Evolutionary conservation across 352 stramenopile genomes (phyloP).

Genomic region (Pythium periplocum): DNA sequence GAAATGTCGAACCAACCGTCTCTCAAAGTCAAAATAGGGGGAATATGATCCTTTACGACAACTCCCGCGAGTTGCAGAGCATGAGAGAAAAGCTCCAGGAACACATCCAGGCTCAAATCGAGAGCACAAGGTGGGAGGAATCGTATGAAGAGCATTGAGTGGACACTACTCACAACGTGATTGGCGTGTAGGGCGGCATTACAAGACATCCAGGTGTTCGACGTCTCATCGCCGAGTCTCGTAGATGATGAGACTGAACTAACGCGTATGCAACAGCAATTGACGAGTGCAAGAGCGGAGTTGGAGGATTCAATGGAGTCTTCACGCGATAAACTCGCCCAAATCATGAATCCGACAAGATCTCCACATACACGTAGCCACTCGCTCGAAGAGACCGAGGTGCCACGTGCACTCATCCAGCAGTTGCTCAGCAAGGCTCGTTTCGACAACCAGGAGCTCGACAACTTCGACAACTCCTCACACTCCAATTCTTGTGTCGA

Average conservation of each 20-base stretch:
- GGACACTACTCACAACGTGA: no score
- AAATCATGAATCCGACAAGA: constrained; percentile 4
- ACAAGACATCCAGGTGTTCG: constrained; percentile 26
- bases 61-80: constrained; percentile 25
- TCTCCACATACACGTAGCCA: no score
- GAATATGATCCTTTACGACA: constrained; percentile 16
- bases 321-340: constrained; percentile 13
- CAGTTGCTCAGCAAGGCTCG: constrained; percentile 8
- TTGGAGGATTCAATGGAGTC: constrained; percentile 22
- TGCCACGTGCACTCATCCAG: constrained; percentile 1
- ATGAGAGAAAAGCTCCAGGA: constrained; percentile 33
- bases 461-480: neutral
- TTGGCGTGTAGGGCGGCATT: constrained; percentile 22
- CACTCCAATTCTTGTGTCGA: neutral
- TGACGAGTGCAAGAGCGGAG: constrained; percentile 11
- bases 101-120: constrained; percentile 42
- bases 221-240: neutral
- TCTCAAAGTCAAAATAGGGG: no score
- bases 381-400: no score
- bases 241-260: constrained; percentile 22
- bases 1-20: no score
- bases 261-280: constrained; percentile 15
- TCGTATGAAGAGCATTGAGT: no score
- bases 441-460: neutral
- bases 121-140: constrained; percentile 31